Evolutionary conservation across 129 eudicot genomes (phyloP).

Genomic region (Artemisia tridentata): DNA sequence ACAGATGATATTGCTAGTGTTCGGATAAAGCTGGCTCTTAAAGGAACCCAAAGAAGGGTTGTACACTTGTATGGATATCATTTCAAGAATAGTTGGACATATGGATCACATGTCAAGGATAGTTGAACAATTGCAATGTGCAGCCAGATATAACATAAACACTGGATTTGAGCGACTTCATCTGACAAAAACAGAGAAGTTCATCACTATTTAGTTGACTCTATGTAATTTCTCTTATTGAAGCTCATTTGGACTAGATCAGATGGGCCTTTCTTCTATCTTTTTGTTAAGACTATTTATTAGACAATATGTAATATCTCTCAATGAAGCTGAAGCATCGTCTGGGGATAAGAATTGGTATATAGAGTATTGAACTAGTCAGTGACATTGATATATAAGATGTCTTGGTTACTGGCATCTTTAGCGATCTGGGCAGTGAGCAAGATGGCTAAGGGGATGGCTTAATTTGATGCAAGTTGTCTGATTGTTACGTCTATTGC

Average conservation of each 20-base stretch:
- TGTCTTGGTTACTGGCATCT: no score
- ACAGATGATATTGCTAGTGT: neutral
- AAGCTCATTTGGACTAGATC: neutral
- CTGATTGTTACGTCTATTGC: no score
- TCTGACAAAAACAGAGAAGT: neutral
- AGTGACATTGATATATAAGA: no score
- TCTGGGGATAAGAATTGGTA: no score
- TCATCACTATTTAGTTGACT: neutral
- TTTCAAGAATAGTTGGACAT: neutral
- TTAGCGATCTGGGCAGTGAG: no score
- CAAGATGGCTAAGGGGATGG: no score
- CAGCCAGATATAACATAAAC: neutral
- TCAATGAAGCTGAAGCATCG: neutral
- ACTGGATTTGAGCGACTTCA: no score
- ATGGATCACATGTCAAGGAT: neutral
- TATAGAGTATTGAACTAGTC: no score
- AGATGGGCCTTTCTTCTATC: neutral
- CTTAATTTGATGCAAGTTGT: no score
- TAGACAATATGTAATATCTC: neutral
- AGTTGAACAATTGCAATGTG: neutral
- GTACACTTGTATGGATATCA: no score
- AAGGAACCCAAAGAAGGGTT: neutral
- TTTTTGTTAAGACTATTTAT: neutral
- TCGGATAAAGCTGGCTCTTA: neutral
- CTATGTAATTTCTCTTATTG: neutral